These are phyloP conservation scores for Coemansia sp. DNA, from an alignment of 192 early-diverging fungal species.

Conservation along the genomic window DNA sequence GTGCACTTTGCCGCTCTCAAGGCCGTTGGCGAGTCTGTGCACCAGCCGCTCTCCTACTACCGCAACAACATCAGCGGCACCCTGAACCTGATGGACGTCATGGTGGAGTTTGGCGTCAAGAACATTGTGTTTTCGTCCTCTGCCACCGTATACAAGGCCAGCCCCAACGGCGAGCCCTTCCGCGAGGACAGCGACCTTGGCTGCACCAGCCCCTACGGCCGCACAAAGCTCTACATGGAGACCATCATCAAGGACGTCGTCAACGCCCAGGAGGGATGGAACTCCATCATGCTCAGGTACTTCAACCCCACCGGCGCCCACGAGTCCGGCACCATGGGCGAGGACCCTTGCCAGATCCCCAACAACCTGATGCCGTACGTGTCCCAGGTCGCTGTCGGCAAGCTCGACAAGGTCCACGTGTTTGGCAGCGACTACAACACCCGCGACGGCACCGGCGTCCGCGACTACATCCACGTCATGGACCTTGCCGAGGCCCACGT, in stretches of 20 bases:
- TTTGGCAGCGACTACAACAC: conserved; percentile 94
- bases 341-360: conserved; percentile 80
- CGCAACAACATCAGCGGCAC: conserved; percentile 92
- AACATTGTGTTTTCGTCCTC: conserved; percentile 94
- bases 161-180: conserved; percentile 52
- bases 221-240: conserved; percentile 94
- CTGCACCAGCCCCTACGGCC: conserved; percentile 88
- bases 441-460: conserved; percentile 84
- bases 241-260: conserved; percentile 75
- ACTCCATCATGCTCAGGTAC: conserved; percentile 72
- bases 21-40: conserved; percentile 78
- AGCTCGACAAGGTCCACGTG: conserved; percentile 77
- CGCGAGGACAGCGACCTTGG: conserved; percentile 63
- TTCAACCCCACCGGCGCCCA: conserved; percentile 97
- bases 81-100: conserved; percentile 75
- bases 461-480: conserved; percentile 95
- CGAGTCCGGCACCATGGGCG: conserved; percentile 84
- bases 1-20: conserved; percentile 89
- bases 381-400: conserved; percentile 80
- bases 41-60: conserved; percentile 84
- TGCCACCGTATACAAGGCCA: conserved; percentile 82
- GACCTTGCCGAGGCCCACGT: conserved; percentile 90
- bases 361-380: conserved; percentile 92
- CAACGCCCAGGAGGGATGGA: conserved; percentile 60
- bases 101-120: conserved; percentile 77